Percentiles rank a stretch among this genome's conserved stretches.
phyloP scores from a whole-genome alignment of 2,329 filamentous ascomycete species.

The Aureobasidium melanogenum region DNA sequence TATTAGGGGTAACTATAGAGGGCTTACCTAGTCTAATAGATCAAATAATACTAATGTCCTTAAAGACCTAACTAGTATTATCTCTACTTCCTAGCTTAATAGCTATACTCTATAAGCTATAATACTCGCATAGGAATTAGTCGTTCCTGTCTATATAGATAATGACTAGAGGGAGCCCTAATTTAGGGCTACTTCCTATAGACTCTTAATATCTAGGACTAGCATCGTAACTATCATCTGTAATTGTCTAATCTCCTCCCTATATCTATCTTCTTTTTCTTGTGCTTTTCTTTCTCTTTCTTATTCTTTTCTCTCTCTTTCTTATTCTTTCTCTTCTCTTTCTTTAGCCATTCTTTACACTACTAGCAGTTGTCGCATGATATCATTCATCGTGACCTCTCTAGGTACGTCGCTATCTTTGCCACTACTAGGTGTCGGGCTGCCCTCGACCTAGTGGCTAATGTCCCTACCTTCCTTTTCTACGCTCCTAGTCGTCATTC shows the following conservation, averaged over 20 bases:
- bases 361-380: conserved; percentile 5
- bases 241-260: conserved; percentile 3
- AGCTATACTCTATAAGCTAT: too few species aligned
- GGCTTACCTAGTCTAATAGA: background rate
- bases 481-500: background rate
- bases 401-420: conserved; percentile 1
- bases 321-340: too few species aligned
- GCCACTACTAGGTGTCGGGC: background rate
- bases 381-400: conserved; percentile 8
- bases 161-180: conserved; percentile 1
- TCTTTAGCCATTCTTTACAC: too few species aligned
- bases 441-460: background rate
- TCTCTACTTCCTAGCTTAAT: too few species aligned
- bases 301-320: too few species aligned
- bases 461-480: background rate
- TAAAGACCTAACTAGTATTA: too few species aligned
- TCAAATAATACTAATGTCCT: background rate
- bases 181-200: conserved; percentile 6
- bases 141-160: conserved; percentile 2
- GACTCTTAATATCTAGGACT: conserved; percentile 7
- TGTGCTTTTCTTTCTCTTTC: background rate
- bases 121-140: background rate
- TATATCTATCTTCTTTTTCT: background rate
- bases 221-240: conserved; percentile 1
- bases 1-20: background rate